Evolutionary conservation across 2,329 filamentous ascomycete species (phyloP), one percentile per base, ranked within the genome.

Genomic region (Akanthomyces dipterigenus): DNA sequence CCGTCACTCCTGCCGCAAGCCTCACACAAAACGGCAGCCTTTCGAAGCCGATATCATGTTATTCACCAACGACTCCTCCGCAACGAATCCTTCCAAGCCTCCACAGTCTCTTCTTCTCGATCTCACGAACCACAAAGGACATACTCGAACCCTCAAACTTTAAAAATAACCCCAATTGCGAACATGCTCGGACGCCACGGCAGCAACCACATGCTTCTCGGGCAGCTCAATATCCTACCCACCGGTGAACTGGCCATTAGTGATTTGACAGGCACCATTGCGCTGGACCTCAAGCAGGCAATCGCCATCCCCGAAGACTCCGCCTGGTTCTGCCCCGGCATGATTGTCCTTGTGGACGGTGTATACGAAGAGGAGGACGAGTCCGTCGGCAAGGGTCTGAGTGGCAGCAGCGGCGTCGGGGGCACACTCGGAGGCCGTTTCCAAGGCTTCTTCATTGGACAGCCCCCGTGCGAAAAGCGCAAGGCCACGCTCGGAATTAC

Each of bases 341-440:
- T 98, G 92, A 90, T 99, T 53, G 90, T 98, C 3, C 82, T 99
- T 0, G 86, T 97, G 0, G 95, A 99, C 69, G 95, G 95, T 7
- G 87, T 93, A n/a, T 99, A 99, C 70, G 92, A 96, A 71, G 95
- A 98, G 72, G 92, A 96, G 67, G 91, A 92, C 64, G 83, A 87
- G 64, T 87, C 85, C 22, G 77, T 81, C 1, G 87, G 88, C 18
- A 87, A 86, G 22, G 86, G 85, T 0, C 79, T 96, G 5, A 89
- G 90, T 55, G 88, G 89, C 5, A 89, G 86, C 65, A 88, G 86
- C 53, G 93, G 93, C 46, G 87, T 97, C 28, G 93, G 93, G 45
- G 93, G 93, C 16, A 90, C 89, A 0, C 91, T 98, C 61, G 92
- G 92, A n/a, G 95, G 95, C 6, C 89, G 87, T 55, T 97, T 99